These are phyloP conservation scores for Yamadazyma kitorensis DNA, from an alignment of 805 yeast species.

Conservation along the genomic window DNA sequence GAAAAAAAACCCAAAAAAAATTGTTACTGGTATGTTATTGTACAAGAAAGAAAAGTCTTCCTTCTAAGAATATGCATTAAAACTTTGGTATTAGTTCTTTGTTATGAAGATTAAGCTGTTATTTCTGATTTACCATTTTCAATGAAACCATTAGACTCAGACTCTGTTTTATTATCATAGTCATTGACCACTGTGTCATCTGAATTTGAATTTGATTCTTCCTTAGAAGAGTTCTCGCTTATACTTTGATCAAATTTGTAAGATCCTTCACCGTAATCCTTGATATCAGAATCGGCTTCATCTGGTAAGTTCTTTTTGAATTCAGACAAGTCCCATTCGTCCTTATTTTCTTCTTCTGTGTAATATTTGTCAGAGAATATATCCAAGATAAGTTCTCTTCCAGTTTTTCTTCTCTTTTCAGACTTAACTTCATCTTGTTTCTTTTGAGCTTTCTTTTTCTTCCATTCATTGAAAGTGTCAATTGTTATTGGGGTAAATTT, in stretches of 20 bases:
- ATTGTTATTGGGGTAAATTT: conserved; percentile 83
- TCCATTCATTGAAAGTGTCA: conserved; percentile 82
- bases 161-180: too few relatives aligned
- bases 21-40: too few relatives aligned
- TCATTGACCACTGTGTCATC: conserved; percentile 1
- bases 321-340: conserved; percentile 55
- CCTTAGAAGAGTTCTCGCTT: background rate
- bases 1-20: too few relatives aligned
- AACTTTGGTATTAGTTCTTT: too few relatives aligned
- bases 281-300: conserved; percentile 47
- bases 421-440: conserved; percentile 41
- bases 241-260: conserved; percentile 1
- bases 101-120: conserved; percentile 2
- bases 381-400: conserved; percentile 66
- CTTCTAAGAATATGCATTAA: too few relatives aligned
- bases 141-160: background rate
- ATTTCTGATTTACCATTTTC: background rate
- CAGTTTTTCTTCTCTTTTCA: conserved; percentile 50
- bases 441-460: conserved; percentile 60
- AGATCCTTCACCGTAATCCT: conserved; percentile 74
- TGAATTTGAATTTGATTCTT: too few relatives aligned
- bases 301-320: conserved; percentile 56
- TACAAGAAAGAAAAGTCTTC: too few relatives aligned
- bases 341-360: conserved; percentile 49
- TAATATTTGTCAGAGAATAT: conserved; percentile 56